Evolutionary conservation across 768 basidiomycete genomes (phyloP).

Genomic region (Grammothele lineata): DNA sequence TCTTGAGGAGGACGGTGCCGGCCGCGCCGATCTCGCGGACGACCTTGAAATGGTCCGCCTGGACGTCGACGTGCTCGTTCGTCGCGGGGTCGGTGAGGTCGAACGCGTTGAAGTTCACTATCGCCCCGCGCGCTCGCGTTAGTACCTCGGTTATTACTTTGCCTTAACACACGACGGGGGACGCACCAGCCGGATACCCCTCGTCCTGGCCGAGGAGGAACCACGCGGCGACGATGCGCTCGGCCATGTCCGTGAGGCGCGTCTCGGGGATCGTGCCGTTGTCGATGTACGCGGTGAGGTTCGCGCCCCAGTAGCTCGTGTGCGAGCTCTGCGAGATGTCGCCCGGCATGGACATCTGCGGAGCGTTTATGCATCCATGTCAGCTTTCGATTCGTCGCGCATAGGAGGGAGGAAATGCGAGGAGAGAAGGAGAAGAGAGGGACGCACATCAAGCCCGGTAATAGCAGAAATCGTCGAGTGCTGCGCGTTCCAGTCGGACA

Average conservation of each 20-base stretch:
- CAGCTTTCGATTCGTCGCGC: too few species aligned
- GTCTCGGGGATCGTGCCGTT: slow-evolving; percentile 66
- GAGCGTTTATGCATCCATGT: background rate
- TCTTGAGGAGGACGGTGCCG: slow-evolving; percentile 75
- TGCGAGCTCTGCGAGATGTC: slow-evolving; percentile 47
- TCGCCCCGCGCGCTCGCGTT: too few species aligned
- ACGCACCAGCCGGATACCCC: slow-evolving; percentile 49
- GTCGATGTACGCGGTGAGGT: slow-evolving; percentile 61
- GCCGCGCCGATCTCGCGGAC: slow-evolving; percentile 73
- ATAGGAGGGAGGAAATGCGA: too few species aligned
- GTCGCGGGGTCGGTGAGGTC: slow-evolving; percentile 42
- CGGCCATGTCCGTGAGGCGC: slow-evolving; percentile 79
- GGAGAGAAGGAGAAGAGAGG: background rate
- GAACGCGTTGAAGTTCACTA: slow-evolving; percentile 71
- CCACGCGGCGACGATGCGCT: slow-evolving; percentile 70
- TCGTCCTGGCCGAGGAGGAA: slow-evolving; percentile 64
- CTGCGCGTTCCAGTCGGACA: slow-evolving; percentile 73
- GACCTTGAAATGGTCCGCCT: slow-evolving; percentile 60
- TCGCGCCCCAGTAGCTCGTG: slow-evolving; percentile 60
- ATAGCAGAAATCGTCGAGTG: slow-evolving; percentile 57
- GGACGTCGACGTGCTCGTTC: slow-evolving; percentile 64
- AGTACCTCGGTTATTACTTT: too few species aligned
- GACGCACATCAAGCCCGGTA: slow-evolving; percentile 59
- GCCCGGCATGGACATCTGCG: slow-evolving; percentile 71
- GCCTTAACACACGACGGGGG: too few species aligned